Conservation (phyloP, 768 basidiomycete species). For the Xanthoconium stramineum region DNA sequence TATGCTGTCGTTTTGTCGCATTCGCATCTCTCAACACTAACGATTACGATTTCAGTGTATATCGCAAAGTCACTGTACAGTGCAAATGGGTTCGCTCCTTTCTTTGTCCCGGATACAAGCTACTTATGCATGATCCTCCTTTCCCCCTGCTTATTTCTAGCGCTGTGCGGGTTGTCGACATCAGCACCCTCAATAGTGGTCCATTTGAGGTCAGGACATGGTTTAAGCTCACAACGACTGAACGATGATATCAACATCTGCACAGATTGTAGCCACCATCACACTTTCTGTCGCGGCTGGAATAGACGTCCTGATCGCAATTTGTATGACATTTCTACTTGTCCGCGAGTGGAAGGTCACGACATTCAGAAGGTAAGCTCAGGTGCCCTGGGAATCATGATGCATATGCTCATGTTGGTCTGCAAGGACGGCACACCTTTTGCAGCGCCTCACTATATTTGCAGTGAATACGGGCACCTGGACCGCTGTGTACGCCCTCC, state of each 20-base stretch:
- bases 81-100: neutral
- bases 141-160: neutral
- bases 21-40: neutral
- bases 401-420: neutral
- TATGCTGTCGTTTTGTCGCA: neutral
- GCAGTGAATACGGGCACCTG: constrained; percentile 36
- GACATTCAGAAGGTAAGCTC: neutral
- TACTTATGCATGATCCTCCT: neutral
- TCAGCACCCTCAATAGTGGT: neutral
- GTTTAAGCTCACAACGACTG: neutral
- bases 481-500: constrained; percentile 40
- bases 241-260: neutral
- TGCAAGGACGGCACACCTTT: constrained; percentile 2
- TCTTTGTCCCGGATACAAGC: neutral
- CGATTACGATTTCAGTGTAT: neutral
- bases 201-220: neutral
- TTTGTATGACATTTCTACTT: constrained; percentile 10
- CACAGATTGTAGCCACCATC: neutral
- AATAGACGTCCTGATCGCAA: constrained; percentile 12
- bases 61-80: neutral
- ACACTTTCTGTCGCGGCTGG: neutral
- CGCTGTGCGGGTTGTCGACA: neutral
- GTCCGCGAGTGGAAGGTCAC: neutral
- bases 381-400: neutral
- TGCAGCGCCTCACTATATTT: constrained; percentile 14